Conservation (phyloP, 371 early-diverging fungal genomes). For the Fennellomyces sp. region DNA sequence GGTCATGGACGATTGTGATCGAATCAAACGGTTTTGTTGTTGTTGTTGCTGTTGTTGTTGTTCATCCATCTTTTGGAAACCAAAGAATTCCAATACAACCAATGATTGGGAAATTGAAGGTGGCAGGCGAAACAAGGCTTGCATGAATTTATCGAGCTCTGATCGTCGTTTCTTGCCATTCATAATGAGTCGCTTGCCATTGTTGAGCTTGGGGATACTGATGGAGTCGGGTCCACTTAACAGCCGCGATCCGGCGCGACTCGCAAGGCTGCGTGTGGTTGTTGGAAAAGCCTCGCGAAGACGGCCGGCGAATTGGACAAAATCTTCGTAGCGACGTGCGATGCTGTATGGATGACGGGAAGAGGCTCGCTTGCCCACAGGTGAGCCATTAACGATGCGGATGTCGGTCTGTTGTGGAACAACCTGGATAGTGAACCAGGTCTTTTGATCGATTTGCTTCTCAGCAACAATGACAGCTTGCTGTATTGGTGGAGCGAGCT, state of each 20-base stretch:
- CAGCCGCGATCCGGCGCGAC: conserved; percentile 13
- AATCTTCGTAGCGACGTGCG: conserved; percentile 32
- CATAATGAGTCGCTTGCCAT: conserved; percentile 18
- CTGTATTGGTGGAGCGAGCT: conserved; percentile 26
- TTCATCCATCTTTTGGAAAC: conserved; percentile 23
- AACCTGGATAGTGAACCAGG: conserved; percentile 29
- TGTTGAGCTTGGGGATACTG: conserved; percentile 18
- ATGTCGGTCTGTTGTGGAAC: conserved; percentile 19
- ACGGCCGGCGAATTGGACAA: conserved; percentile 18
- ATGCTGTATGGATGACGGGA: conserved; percentile 26
- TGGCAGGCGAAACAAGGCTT: conserved; percentile 22
- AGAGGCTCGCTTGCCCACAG: conserved; percentile 3
- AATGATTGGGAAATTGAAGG: conserved; percentile 22
- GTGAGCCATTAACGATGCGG: conserved; percentile 12
- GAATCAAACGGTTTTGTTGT: conserved; percentile 8
- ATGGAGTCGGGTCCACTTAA: background rate
- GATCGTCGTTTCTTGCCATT: conserved; percentile 25
- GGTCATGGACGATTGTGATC: conserved; percentile 7
- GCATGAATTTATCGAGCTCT: conserved; percentile 28
- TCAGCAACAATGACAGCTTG: conserved; percentile 18
- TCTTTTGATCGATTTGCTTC: conserved; percentile 23
- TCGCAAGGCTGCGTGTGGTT: conserved; percentile 4
- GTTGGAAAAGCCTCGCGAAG: conserved; percentile 20
- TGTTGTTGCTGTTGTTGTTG: conserved; percentile 17
- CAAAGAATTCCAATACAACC: conserved; percentile 37